A percentile compares a stretch with the other conserved stretches of the same genome.
Conservation (phyloP, 495 filamentous ascomycete genomes). For the Durotheca rogersii region DNA sequence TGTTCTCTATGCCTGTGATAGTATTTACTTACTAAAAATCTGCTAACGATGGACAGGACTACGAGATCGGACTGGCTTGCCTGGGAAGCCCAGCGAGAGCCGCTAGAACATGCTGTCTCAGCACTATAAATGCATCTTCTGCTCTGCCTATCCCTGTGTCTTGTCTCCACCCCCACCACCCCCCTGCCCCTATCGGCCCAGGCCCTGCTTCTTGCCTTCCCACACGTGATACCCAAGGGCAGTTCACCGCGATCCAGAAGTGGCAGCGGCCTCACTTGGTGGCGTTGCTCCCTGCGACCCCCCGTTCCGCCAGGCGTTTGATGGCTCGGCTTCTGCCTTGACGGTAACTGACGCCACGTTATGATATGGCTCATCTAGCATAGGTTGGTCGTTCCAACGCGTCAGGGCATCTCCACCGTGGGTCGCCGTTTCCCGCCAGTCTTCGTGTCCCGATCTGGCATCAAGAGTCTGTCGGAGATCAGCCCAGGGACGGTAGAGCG, state of each 20-base stretch:
- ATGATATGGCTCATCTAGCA: slow-evolving; percentile 18
- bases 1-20: slow-evolving; percentile 43
- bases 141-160: not conserved
- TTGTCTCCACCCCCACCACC: not conserved
- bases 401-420: not conserved
- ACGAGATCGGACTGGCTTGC: slow-evolving; percentile 94
- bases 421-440: not conserved
- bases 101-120: slow-evolving; percentile 67
- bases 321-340: not conserved
- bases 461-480: slow-evolving; percentile 1
- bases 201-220: too few species aligned
- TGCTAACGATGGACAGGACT: slow-evolving; percentile 58
- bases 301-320: not conserved
- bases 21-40: not conserved
- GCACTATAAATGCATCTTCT: slow-evolving; percentile 46
- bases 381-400: slow-evolving; percentile 16
- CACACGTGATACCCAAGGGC: not conserved
- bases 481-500: slow-evolving; percentile 16
- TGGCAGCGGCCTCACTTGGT: slow-evolving; percentile 14
- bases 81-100: slow-evolving; percentile 81
- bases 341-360: slow-evolving; percentile 7
- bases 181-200: too few species aligned
- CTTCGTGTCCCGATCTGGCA: not conserved
- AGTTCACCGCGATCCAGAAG: slow-evolving; percentile 15
- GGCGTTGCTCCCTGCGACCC: not conserved